Percentiles rank a stretch among this genome's conserved stretches.
These are phyloP conservation scores for Colletotrichum neosansevieriae DNA, from an alignment of 2,329 filamentous ascomycete species.

Conservation along the genomic window DNA sequence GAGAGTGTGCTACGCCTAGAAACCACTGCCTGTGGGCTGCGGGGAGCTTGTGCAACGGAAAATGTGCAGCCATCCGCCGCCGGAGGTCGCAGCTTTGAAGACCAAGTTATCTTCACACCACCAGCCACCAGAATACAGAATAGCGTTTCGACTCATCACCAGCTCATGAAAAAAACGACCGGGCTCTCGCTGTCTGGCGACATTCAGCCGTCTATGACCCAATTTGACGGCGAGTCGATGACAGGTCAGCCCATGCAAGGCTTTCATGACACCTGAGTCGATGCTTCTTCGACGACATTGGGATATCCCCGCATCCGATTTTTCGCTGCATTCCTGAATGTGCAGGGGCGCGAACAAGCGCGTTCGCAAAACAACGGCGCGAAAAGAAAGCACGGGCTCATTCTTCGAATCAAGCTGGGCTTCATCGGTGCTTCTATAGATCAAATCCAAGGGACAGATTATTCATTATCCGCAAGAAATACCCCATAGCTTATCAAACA, in stretches of 20 bases:
- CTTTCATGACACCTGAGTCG: neutral
- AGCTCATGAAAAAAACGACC: neutral
- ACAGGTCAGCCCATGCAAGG: neutral
- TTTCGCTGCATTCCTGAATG: conserved; percentile 21
- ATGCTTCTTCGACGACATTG: neutral
- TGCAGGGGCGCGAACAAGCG: neutral
- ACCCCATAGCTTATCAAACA: too few species aligned
- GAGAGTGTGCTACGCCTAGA: too few species aligned
- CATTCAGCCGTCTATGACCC: neutral
- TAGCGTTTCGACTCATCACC: neutral
- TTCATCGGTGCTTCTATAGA: too few species aligned
- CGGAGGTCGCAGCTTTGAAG: neutral
- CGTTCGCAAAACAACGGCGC: conserved; percentile 1
- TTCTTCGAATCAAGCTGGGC: too few species aligned
- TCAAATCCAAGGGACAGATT: neutral
- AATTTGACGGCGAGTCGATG: neutral
- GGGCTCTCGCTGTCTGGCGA: neutral
- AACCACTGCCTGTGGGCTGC: too few species aligned
- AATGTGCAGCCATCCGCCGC: too few species aligned
- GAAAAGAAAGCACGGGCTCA: neutral
- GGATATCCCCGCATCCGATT: conserved; percentile 20
- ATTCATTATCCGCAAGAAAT: too few species aligned
- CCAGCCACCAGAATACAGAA: conserved; percentile 13
- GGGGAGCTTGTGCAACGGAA: too few species aligned
- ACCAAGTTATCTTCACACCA: conserved; percentile 19